Conservation (phyloP, 2,329 filamentous ascomycete genomes). For the Ploettnerulaceae sp. region DNA sequence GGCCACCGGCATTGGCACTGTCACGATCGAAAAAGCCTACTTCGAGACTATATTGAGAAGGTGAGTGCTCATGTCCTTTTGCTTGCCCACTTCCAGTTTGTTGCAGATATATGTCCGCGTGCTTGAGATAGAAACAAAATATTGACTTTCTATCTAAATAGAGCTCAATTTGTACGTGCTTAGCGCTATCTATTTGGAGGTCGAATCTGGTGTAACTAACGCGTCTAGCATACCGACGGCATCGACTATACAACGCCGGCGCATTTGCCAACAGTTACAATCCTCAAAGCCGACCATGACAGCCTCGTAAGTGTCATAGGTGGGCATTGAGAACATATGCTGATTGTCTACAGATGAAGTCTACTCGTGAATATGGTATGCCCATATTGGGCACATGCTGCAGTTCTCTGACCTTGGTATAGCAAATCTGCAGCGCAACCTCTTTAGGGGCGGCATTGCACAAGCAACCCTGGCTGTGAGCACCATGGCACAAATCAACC, state of each 20-base stretch:
- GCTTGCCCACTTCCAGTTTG: conserved; percentile 7
- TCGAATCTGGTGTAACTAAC: conserved; percentile 2
- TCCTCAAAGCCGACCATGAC: conserved; percentile 59
- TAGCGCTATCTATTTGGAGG: background rate
- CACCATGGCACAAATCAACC: background rate
- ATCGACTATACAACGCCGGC: conserved; percentile 35
- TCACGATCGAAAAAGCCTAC: conserved; percentile 56
- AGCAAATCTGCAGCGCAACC: conserved; percentile 42
- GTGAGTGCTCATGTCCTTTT: conserved; percentile 40
- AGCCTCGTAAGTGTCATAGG: conserved; percentile 42
- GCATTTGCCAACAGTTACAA: conserved; percentile 42
- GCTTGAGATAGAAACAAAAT: conserved; percentile 5
- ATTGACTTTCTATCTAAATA: conserved; percentile 29
- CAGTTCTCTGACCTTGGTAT: background rate
- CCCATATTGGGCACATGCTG: background rate
- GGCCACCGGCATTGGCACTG: conserved; percentile 31
- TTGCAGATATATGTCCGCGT: conserved; percentile 4
- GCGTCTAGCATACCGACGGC: conserved; percentile 37
- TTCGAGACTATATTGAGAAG: conserved; percentile 57
- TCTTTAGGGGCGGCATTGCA: conserved; percentile 45
- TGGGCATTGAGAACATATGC: conserved; percentile 1
- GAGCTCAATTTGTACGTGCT: conserved; percentile 45
- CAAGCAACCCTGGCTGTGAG: conserved; percentile 40
- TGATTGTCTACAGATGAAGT: conserved; percentile 22
- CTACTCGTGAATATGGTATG: conserved; percentile 52